phyloP scores from a whole-genome alignment of 176 grass and related monocot genomes.

The Cocos nucifera region DNA sequence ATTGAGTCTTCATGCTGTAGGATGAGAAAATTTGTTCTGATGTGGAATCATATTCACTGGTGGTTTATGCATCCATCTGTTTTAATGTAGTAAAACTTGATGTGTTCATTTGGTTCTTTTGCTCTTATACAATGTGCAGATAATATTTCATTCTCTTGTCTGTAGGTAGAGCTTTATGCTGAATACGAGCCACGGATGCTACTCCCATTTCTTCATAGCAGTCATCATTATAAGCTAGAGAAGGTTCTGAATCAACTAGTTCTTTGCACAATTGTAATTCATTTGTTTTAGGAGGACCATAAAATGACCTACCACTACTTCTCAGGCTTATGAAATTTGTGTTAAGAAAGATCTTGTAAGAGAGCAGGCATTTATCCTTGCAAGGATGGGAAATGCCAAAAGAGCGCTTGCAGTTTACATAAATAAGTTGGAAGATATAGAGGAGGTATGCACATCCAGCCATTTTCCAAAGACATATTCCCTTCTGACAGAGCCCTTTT shows the following conservation, averaged over 20 bases:
- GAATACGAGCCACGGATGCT: constrained; percentile 83
- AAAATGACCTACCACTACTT: constrained; percentile 28
- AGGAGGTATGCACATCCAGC: constrained; percentile 46
- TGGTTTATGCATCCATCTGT: no score
- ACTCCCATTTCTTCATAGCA: constrained; percentile 82
- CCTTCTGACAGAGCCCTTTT: neutral
- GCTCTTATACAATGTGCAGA: neutral
- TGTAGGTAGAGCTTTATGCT: constrained; percentile 89
- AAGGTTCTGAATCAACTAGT: constrained; percentile 36
- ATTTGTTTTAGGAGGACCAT: no score
- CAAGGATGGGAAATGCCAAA: constrained; percentile 98
- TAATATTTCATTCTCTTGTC: neutral
- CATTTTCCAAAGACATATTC: constrained; percentile 5
- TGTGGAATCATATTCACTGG: no score
- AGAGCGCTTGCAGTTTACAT: constrained; percentile 84
- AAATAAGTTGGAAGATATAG: constrained; percentile 87
- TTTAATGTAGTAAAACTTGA: neutral
- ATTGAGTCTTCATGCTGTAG: neutral
- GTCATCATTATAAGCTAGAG: constrained; percentile 89
- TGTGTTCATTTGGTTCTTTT: neutral
- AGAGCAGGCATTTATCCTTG: constrained; percentile 92
- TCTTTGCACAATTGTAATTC: no score
- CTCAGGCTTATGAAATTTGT: constrained; percentile 90
- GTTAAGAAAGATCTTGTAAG: constrained; percentile 59
- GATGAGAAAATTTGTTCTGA: neutral